Conservation (phyloP, 1,139 yeast genomes). For the Saccharomyces pastorianus region DNA sequence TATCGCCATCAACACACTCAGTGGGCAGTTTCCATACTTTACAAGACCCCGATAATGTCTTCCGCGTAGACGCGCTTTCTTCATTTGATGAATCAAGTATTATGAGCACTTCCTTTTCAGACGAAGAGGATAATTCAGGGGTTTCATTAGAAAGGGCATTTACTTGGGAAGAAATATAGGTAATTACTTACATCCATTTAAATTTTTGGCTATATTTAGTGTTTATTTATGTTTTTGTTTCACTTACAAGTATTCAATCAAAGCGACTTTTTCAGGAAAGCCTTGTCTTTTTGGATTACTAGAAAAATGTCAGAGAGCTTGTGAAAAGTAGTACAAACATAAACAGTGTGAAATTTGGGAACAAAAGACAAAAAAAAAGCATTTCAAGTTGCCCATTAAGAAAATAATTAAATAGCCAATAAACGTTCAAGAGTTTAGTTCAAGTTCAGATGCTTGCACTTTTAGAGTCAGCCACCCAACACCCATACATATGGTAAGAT, state of each 20-base stretch:
- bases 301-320: no score
- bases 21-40: background rate
- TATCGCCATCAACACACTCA: background rate
- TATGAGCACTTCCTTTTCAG: background rate
- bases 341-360: no score
- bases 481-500: no score
- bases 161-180: background rate
- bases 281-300: no score
- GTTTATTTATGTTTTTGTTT: background rate
- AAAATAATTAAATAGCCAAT: no score
- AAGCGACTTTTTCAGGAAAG: no score
- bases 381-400: no score
- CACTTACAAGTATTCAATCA: background rate
- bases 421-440: no score
- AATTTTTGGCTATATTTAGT: background rate
- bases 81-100: background rate
- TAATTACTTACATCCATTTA: background rate
- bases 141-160: background rate
- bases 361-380: no score
- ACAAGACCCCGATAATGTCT: background rate
- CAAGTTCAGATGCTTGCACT: no score
- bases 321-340: no score
- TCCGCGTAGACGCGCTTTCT: background rate
- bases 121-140: background rate
- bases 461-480: no score